Conservation (phyloP, 371 early-diverging fungal species). For the Mortierella sp. region DNA sequence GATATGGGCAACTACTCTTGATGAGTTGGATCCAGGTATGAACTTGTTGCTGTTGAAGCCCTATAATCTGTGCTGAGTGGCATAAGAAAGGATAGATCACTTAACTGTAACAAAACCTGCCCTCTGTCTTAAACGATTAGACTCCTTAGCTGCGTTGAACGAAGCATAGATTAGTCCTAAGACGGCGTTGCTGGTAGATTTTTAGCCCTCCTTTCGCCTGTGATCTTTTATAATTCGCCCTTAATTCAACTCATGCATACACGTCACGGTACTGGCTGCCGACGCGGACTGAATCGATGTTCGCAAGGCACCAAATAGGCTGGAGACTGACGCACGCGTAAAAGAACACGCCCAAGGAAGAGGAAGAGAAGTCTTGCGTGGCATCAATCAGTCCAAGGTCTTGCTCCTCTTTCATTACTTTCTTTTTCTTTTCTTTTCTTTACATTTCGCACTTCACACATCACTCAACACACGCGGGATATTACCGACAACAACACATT, state of each 20-base stretch:
- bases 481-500: neutral
- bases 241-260: neutral
- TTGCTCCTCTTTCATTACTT: neutral
- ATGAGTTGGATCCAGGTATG: too few relatives aligned
- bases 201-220: neutral
- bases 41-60: too few relatives aligned
- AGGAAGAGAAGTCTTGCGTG: neutral
- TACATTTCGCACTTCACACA: neutral
- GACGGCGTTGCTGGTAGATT: neutral
- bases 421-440: neutral
- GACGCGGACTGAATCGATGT: neutral
- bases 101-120: too few relatives aligned
- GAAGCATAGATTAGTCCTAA: neutral
- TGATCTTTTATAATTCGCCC: neutral
- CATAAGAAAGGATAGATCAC: too few relatives aligned
- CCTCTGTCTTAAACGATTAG: too few relatives aligned
- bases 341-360: neutral
- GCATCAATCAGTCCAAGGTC: neutral
- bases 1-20: too few relatives aligned
- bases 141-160: too few relatives aligned
- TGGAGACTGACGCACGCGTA: constrained; percentile 8
- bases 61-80: too few relatives aligned
- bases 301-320: neutral
- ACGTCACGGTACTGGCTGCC: neutral
- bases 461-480: neutral